Base-by-base conservation (phyloP, 192 early-diverging fungal genomes). In the Coemansia reversa region DNA sequence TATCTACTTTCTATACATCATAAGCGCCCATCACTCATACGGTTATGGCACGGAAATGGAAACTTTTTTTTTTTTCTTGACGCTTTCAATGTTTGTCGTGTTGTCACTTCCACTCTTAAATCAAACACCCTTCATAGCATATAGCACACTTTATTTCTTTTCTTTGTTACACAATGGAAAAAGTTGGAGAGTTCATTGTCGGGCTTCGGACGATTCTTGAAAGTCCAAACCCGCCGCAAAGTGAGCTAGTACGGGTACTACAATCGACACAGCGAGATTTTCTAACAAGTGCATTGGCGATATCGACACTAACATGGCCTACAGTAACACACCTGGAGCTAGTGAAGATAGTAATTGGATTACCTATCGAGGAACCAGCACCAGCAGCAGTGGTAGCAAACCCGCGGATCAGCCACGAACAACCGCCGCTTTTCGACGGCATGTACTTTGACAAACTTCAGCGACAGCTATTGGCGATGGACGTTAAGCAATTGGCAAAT, bases 271-370 rank as follows among this genome's bases (percentile, higher is more conserved):
- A 70, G 18, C 71, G 69, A 53, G 77, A 72, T 12, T 79, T 79
- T 48, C 62, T 79, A 8, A 55, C 68, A 39, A 70, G 54, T 45
- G 77, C 77, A 2, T 61, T 79, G 22, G 55, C 68, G 7, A n/a
- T 67, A 27, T 70, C 77, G 3, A 79, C 77, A 4, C 14, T 79
- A 49, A 54, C 39, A 4, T 79, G 77, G 77, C 72, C 77, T 3
- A 74, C 72, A 5, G 72, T 62, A 14, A 79, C 77, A 7, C 72
- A 74, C 65, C 30, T 79, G 53, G 77, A 79, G 62, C 77, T 79
- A n/a, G 77, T 79, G n/a, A 79, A 74, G 39, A 74, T 79, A 45
- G 30, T 68, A 18, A 67, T 79, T 47, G 47, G 62, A 57, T 53
- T 74, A 28, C 72, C 72, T 5, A 57, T 74, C 4, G 57, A 60